These are phyloP conservation scores for Aphanomyces euteiches DNA, from an alignment of 352 stramenopile genomes.

Conservation along the genomic window DNA sequence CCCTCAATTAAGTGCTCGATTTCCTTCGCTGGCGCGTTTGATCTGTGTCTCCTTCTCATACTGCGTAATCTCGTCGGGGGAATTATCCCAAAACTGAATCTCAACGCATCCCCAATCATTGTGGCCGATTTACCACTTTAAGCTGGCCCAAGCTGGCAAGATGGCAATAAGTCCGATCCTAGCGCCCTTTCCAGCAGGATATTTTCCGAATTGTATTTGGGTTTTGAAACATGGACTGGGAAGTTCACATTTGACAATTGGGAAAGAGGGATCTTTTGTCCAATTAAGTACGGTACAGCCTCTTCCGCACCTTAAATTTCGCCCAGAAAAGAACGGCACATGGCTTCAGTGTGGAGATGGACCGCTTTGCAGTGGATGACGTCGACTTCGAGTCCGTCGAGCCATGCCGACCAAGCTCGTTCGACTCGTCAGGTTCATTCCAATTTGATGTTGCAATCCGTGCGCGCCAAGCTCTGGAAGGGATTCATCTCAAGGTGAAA, in stretches of 20 bases:
- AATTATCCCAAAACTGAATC: too few relatives aligned
- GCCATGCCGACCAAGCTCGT: constrained; percentile 81
- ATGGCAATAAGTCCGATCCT: background rate
- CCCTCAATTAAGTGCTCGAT: too few relatives aligned
- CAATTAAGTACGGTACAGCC: background rate
- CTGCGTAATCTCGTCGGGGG: too few relatives aligned
- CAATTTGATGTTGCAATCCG: constrained; percentile 67
- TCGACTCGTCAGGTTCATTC: constrained; percentile 50
- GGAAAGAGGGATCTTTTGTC: too few relatives aligned
- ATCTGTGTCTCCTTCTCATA: too few relatives aligned
- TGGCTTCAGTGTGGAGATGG: constrained; percentile 40
- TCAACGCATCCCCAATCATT: too few relatives aligned
- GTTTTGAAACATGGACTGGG: too few relatives aligned
- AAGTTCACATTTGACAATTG: too few relatives aligned
- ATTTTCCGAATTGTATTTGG: constrained; percentile 4
- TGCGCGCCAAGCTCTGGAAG: constrained; percentile 31
- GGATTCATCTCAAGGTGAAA: constrained; percentile 45
- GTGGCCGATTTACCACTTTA: background rate
- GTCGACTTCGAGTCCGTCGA: constrained; percentile 73
- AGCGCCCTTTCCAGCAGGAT: background rate
- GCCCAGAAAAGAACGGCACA: too few relatives aligned
- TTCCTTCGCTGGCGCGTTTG: too few relatives aligned
- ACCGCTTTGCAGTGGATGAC: constrained; percentile 81
- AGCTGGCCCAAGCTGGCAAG: background rate
- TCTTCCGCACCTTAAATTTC: background rate